These are phyloP conservation scores for Melampsora larici-populina DNA, from an alignment of 1,284 basidiomycete genomes.

Conservation along the genomic window DNA sequence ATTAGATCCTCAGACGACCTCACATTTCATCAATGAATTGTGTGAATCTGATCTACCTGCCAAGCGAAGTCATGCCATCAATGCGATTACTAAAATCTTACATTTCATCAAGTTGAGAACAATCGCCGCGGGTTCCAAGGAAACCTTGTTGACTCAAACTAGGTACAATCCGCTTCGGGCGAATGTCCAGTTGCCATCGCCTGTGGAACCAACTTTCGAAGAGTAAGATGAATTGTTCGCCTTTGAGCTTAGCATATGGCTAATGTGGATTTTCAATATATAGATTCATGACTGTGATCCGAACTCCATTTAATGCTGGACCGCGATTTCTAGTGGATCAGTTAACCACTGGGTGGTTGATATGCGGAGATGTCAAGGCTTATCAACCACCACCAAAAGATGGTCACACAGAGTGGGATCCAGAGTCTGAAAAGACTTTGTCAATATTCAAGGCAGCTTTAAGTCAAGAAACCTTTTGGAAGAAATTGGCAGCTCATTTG, in stretches of 20 bases:
- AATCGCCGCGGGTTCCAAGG: slow-evolving; percentile 63
- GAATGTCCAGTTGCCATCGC: slow-evolving; percentile 48
- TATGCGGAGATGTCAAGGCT: slow-evolving; percentile 66
- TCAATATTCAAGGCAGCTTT: slow-evolving; percentile 62
- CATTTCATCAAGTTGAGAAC: slow-evolving; percentile 80
- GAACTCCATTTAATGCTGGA: slow-evolving; percentile 7
- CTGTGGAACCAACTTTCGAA: slow-evolving; percentile 10
- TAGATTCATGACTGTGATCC: slow-evolving; percentile 18
- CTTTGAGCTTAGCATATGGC: neutral
- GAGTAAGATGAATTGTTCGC: slow-evolving; percentile 1
- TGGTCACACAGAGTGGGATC: slow-evolving; percentile 61
- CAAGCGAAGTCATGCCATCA: slow-evolving; percentile 61
- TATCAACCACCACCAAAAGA: slow-evolving; percentile 58
- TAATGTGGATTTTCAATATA: neutral
- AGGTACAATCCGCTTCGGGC: slow-evolving; percentile 71
- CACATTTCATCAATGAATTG: slow-evolving; percentile 51
- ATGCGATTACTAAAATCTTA: slow-evolving; percentile 70
- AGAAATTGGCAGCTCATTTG: slow-evolving; percentile 53
- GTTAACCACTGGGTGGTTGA: slow-evolving; percentile 75
- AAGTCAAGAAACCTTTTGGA: slow-evolving; percentile 63
- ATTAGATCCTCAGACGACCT: slow-evolving; percentile 45
- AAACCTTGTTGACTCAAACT: slow-evolving; percentile 72
- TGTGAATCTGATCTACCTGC: slow-evolving; percentile 69
- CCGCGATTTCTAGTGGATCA: slow-evolving; percentile 67
- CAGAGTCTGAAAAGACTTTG: slow-evolving; percentile 63